Base-by-base conservation (phyloP, 306 rosid species). In the Prunus mume region DNA sequence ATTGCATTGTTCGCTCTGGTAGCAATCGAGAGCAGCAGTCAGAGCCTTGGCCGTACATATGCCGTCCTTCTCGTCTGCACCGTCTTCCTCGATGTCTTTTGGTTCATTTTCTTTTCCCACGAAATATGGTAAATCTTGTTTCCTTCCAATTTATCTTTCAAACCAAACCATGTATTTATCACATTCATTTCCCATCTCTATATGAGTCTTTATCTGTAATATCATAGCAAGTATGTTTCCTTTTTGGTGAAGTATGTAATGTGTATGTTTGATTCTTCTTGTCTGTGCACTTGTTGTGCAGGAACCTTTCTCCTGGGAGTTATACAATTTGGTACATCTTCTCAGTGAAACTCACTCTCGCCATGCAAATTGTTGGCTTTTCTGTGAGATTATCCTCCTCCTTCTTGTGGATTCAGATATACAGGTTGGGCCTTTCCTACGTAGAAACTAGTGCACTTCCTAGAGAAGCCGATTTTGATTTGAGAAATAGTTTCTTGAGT, bases 21-120 rank as follows among this genome's bases (percentile, higher is more conserved):
- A 28, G 98, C 98, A 69, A 92, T 92, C 27, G 97, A 94, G 84
- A 94, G 98, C 81, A 94, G 97, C 79, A 94, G 97, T 67, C 98
- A 94, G 87, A 89, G 88, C 66, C 96, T 94, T 3, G 98, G 97
- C 72, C 97, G 98, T 3, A 90, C 96, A n/a, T 94, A 94, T 76
- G 98, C 96, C 7, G 89, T 89, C 65, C 98, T 94, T 51, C 97
- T 94, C 61, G 78, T 91, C 69, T 90, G 90, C 80, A 81, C 95
- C 1, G 54, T 94, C 2, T 79, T 90, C 79, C 91, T 94, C 32
- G 98, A 94, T 71, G 17, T 94, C 76, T 72, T 68, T 66, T 94
- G 98, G 97, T 94, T 94, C 86, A 72, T 90, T 88, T 92, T 92
- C 79, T 94, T 94, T 76, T 43, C 83, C 78, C 73, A 73, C 47